Evolutionary conservation across 2,329 filamentous ascomycete genomes (phyloP).

Genomic region (Davidsoniella virescens): DNA sequence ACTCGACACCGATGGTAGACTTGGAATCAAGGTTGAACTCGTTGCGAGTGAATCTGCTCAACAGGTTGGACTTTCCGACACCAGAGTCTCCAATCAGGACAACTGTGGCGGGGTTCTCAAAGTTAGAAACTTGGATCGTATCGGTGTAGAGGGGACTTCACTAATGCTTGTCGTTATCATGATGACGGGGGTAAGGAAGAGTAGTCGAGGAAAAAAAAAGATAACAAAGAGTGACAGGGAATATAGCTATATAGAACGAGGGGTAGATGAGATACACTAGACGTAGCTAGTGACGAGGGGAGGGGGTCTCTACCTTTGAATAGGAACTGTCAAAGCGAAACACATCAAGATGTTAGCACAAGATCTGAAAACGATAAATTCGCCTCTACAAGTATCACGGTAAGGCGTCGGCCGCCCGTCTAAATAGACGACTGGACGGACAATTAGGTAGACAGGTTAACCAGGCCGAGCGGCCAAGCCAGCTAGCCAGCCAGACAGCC

Average conservation of each 20-base stretch:
- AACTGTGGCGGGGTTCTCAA: conserved; percentile 36
- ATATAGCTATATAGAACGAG: conserved; percentile 9
- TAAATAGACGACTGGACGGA: too few species aligned
- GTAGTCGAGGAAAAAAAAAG: conserved; percentile 17
- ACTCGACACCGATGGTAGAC: conserved; percentile 98
- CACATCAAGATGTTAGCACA: conserved; percentile 2
- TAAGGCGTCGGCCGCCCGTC: too few species aligned
- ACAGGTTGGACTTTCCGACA: conserved; percentile 98
- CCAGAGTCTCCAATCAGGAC: conserved; percentile 98
- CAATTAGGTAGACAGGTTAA: too few species aligned
- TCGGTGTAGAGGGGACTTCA: not conserved
- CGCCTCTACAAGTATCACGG: not conserved
- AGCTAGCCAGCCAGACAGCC: too few species aligned
- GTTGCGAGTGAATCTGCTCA: conserved; percentile 98
- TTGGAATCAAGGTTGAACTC: conserved; percentile 99
- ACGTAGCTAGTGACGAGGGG: conserved; percentile 15
- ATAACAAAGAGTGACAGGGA: conserved; percentile 1
- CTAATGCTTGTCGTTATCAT: not conserved
- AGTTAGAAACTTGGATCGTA: conserved; percentile 18
- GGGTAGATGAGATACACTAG: conserved; percentile 3
- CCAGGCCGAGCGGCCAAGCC: too few species aligned
- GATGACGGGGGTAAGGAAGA: conserved; percentile 14
- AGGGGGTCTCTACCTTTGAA: conserved; percentile 64
- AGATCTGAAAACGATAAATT: conserved; percentile 12
- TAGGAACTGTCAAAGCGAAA: conserved; percentile 53